phyloP scores from a whole-genome alignment of 441 rosid genomes.

The Adansonia grandidieri region DNA sequence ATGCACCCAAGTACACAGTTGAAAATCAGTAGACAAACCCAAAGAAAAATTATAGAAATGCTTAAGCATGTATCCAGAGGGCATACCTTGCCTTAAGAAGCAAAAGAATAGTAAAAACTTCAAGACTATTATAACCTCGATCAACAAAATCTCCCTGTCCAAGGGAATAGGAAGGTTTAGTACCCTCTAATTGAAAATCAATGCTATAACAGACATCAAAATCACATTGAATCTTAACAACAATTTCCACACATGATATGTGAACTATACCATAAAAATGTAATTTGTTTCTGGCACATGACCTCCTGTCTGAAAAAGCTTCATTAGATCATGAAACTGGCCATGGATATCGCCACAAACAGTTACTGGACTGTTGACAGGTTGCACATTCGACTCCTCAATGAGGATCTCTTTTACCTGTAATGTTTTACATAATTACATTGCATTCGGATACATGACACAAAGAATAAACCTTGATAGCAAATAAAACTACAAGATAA shows the following conservation, averaged over 20 bases:
- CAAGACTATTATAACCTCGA: conserved; percentile 99
- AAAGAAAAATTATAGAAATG: conserved; percentile 12
- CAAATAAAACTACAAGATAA: neutral
- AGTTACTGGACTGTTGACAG: conserved; percentile 99
- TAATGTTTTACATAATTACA: neutral
- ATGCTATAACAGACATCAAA: neutral
- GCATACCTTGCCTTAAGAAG: conserved; percentile 97
- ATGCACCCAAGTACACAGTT: conserved; percentile 12
- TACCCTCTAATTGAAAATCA: conserved; percentile 5
- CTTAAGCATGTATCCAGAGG: conserved; percentile 2
- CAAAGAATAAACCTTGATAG: neutral
- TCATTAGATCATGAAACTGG: conserved; percentile 98
- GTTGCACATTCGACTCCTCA: conserved; percentile 98
- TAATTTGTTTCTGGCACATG: conserved; percentile 98
- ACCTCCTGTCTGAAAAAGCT: conserved; percentile 98
- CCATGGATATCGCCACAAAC: conserved; percentile 99
- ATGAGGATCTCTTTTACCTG: conserved; percentile 97
- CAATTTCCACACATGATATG: neutral
- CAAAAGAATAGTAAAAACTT: conserved; percentile 96
- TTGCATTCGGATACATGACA: neutral
- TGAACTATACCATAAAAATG: conserved; percentile 81
- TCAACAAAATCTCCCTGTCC: conserved; percentile 96
- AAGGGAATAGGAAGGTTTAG: conserved; percentile 28
- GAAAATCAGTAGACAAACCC: conserved; percentile 8
- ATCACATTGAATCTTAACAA: neutral